A percentile compares a stretch with the other conserved stretches of the same genome.
These are phyloP conservation scores for Penicillium mononematosum DNA, from an alignment of 495 filamentous ascomycete genomes.

Conservation along the genomic window DNA sequence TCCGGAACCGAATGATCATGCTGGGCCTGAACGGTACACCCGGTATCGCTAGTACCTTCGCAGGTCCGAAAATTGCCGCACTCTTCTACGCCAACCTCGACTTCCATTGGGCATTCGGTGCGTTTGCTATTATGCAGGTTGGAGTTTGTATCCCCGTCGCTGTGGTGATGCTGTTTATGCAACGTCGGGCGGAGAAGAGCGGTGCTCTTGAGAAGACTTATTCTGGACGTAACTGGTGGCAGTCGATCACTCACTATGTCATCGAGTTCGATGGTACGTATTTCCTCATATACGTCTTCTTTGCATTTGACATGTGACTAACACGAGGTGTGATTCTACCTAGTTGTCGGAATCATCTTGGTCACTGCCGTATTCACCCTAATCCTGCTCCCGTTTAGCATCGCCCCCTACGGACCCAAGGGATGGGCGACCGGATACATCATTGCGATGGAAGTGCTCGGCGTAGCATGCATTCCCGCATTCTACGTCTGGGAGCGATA, in stretches of 20 bases:
- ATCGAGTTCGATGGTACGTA: slow-evolving; percentile 25
- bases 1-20: slow-evolving; percentile 57
- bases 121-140: slow-evolving; percentile 52
- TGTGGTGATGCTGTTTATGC: slow-evolving; percentile 43
- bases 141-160: slow-evolving; percentile 39
- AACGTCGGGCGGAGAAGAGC: slow-evolving; percentile 47
- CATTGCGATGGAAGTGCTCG: slow-evolving; percentile 55
- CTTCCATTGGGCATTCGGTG: slow-evolving; percentile 58
- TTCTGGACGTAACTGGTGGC: slow-evolving; percentile 21
- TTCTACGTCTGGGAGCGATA: slow-evolving; percentile 57
- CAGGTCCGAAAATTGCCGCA: slow-evolving; percentile 19
- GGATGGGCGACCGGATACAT: slow-evolving; percentile 49
- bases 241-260: slow-evolving; percentile 18
- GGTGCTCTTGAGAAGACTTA: slow-evolving; percentile 30
- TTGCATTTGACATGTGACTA: background rate
- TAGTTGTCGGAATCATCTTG: slow-evolving; percentile 52
- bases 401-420: slow-evolving; percentile 42
- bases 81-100: slow-evolving; percentile 23
- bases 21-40: slow-evolving; percentile 55
- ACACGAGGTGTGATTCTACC: background rate
- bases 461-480: slow-evolving; percentile 48
- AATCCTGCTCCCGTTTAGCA: slow-evolving; percentile 54
- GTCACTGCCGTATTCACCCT: slow-evolving; percentile 48
- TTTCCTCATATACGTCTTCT: background rate
- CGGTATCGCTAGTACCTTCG: slow-evolving; percentile 51